Evolutionary conservation across 345 rosid genomes (phyloP).

Genomic region (Noccaea caerulescens): DNA sequence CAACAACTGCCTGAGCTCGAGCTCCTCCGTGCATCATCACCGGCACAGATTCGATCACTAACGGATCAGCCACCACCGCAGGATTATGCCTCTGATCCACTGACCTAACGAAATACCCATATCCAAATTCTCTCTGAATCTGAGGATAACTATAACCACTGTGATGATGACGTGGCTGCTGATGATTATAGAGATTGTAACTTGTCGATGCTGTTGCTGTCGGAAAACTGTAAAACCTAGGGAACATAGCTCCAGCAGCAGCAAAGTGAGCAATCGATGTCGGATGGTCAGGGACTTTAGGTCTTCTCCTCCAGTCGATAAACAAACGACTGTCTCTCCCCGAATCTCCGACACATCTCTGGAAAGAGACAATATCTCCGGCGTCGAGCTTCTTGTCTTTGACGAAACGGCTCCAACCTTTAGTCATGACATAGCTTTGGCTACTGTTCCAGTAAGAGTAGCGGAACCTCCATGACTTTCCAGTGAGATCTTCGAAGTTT

Average conservation of each 20-base stretch:
- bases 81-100: slow-evolving; percentile 39
- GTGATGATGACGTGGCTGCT: slow-evolving; percentile 42
- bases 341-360: slow-evolving; percentile 68
- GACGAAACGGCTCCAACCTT: slow-evolving; percentile 96
- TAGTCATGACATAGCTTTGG: slow-evolving; percentile 97
- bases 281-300: slow-evolving; percentile 51
- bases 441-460: slow-evolving; percentile 97
- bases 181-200: slow-evolving; percentile 42
- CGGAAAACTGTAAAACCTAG: slow-evolving; percentile 62
- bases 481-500: slow-evolving; percentile 81
- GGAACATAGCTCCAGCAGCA: slow-evolving; percentile 55
- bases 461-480: slow-evolving; percentile 82
- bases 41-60: slow-evolving; percentile 45
- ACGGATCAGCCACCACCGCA: slow-evolving; percentile 25
- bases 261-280: slow-evolving; percentile 41
- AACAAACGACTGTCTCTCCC: slow-evolving; percentile 57
- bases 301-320: slow-evolving; percentile 87
- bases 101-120: slow-evolving; percentile 42
- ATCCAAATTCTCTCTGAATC: slow-evolving; percentile 44
- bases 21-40: slow-evolving; percentile 41
- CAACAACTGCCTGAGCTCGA: slow-evolving; percentile 32
- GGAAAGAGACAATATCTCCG: slow-evolving; percentile 89
- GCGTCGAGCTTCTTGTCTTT: slow-evolving; percentile 95
- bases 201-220: slow-evolving; percentile 28
- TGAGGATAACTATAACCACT: slow-evolving; percentile 30